These are phyloP conservation scores for Monilinia laxa DNA, from an alignment of 2,329 filamentous ascomycete genomes.

Conservation along the genomic window DNA sequence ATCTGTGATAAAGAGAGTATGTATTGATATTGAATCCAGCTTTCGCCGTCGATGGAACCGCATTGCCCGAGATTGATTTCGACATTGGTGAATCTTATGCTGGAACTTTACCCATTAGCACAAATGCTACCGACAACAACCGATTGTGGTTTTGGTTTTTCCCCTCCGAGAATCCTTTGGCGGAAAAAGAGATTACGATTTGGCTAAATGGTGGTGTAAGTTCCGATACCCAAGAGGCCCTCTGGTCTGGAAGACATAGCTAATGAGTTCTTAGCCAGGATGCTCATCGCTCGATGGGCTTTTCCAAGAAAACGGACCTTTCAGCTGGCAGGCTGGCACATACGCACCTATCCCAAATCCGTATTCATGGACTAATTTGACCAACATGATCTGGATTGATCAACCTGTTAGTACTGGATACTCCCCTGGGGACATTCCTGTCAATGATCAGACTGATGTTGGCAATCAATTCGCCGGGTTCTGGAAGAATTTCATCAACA, in stretches of 20 bases:
- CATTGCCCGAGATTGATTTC: conserved; percentile 37
- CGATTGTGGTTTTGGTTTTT: conserved; percentile 58
- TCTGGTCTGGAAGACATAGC: background rate
- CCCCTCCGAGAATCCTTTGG: conserved; percentile 49
- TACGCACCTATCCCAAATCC: conserved; percentile 35
- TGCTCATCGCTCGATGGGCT: conserved; percentile 94
- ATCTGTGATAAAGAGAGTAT: background rate
- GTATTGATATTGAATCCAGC: conserved; percentile 26
- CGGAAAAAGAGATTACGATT: conserved; percentile 54
- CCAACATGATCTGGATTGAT: conserved; percentile 38
- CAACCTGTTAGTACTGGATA: conserved; percentile 48
- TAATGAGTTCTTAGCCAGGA: conserved; percentile 51
- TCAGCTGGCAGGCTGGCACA: conserved; percentile 37
- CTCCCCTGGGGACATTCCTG: conserved; percentile 52
- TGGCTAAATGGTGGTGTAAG: conserved; percentile 82
- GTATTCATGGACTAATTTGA: conserved; percentile 37
- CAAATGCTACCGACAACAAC: conserved; percentile 45
- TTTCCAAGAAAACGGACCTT: conserved; percentile 55
- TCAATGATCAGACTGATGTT: conserved; percentile 52
- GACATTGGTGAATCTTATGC: conserved; percentile 39
- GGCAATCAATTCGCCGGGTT: conserved; percentile 59
- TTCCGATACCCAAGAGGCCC: conserved; percentile 40
- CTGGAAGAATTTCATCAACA: conserved; percentile 62
- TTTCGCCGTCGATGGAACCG: conserved; percentile 37
- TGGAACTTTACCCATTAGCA: conserved; percentile 53